Percentiles rank a stretch among this genome's conserved stretches.
phyloP scores from a whole-genome alignment of 495 filamentous ascomycete genomes.

The Pseudotulostoma volvatum region DNA sequence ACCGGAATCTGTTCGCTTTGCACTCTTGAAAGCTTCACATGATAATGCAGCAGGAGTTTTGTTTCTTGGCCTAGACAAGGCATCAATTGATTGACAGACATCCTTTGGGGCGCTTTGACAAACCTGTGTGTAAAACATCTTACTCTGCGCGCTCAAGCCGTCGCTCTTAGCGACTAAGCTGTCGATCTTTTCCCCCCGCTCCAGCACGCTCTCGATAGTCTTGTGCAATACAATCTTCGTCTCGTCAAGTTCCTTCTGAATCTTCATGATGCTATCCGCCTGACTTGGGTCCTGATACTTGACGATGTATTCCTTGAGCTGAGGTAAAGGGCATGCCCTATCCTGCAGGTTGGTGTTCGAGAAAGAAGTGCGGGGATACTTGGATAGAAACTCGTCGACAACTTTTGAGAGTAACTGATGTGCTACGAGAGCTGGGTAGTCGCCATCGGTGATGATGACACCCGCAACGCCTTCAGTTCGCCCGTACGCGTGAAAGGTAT shows the following conservation, averaged over 20 bases:
- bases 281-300: constrained; percentile 83
- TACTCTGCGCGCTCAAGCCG: constrained; percentile 72
- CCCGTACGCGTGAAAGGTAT: constrained; percentile 71
- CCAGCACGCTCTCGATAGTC: constrained; percentile 63
- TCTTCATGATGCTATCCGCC: constrained; percentile 83
- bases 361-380: constrained; percentile 54
- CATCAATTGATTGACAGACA: constrained; percentile 2
- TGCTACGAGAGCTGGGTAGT: constrained; percentile 82
- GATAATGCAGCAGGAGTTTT: constrained; percentile 81
- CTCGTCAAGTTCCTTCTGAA: constrained; percentile 92
- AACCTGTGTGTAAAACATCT: constrained; percentile 87
- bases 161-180: constrained; percentile 78
- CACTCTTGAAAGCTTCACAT: too few relatives aligned
- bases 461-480: constrained; percentile 75
- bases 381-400: constrained; percentile 78
- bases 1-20: too few relatives aligned
- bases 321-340: constrained; percentile 39
- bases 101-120: constrained; percentile 6
- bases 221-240: constrained; percentile 75
- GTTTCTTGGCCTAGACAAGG: constrained; percentile 63
- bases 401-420: constrained; percentile 87
- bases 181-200: constrained; percentile 79
- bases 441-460: constrained; percentile 76
- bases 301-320: constrained; percentile 62
- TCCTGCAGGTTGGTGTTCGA: constrained; percentile 29